Percentiles rank a stretch among this genome's conserved stretches.
These are phyloP conservation scores for Hymenoscyphus repandus DNA, from an alignment of 2,329 filamentous ascomycete genomes.

Conservation along the genomic window DNA sequence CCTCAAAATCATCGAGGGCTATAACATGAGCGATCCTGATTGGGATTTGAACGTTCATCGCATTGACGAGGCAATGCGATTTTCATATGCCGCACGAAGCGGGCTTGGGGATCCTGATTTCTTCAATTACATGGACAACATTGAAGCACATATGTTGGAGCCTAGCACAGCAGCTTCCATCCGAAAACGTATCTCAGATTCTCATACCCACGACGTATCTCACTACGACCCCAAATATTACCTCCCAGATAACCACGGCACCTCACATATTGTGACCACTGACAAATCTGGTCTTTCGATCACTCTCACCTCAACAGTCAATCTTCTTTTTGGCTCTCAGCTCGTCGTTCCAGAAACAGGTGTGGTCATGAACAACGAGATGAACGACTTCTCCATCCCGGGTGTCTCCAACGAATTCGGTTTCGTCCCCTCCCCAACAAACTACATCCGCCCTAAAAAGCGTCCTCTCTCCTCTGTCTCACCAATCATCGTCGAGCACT, in stretches of 20 bases:
- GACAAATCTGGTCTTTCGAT: constrained; percentile 72
- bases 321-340: constrained; percentile 76
- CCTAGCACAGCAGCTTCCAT: constrained; percentile 53
- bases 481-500: constrained; percentile 68
- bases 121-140: constrained; percentile 54
- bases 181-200: constrained; percentile 64
- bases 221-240: constrained; percentile 71
- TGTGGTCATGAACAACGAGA: constrained; percentile 49
- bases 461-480: constrained; percentile 79
- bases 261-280: constrained; percentile 66
- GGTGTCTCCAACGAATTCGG: constrained; percentile 74
- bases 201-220: constrained; percentile 62
- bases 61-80: constrained; percentile 82
- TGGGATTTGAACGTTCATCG: constrained; percentile 68
- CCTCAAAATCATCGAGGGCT: constrained; percentile 75
- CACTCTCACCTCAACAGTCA: constrained; percentile 81
- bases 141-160: constrained; percentile 65
- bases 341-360: constrained; percentile 71
- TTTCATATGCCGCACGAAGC: constrained; percentile 76
- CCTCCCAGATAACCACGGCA: constrained; percentile 65
- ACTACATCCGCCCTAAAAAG: constrained; percentile 78
- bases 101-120: constrained; percentile 79
- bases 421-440: constrained; percentile 71
- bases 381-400: constrained; percentile 84
- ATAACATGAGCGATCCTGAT: constrained; percentile 42